These are phyloP conservation scores for Aspergillus quadrilineatus DNA, from an alignment of 2,329 filamentous ascomycete species.

Conservation along the genomic window DNA sequence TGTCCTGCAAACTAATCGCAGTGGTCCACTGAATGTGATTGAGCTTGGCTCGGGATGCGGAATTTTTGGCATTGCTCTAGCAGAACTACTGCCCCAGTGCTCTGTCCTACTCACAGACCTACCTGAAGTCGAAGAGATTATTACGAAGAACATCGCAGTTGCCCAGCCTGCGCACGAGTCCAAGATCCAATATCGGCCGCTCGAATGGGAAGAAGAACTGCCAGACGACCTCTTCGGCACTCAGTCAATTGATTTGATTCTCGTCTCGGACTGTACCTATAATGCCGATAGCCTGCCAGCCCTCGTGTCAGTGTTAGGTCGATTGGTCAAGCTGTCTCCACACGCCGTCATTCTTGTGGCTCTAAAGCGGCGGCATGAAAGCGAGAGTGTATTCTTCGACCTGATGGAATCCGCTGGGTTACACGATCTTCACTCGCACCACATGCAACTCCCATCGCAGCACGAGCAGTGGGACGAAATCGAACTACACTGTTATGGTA, in stretches of 20 bases:
- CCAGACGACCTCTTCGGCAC: constrained; percentile 40
- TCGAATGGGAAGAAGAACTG: constrained; percentile 64
- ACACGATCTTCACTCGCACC: constrained; percentile 29
- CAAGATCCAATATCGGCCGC: constrained; percentile 48
- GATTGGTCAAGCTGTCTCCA: constrained; percentile 50
- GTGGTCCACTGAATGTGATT: constrained; percentile 50
- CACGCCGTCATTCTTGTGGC: constrained; percentile 57
- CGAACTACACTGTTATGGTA: constrained; percentile 39
- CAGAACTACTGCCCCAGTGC: constrained; percentile 52
- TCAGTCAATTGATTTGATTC: constrained; percentile 55
- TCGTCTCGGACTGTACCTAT: constrained; percentile 72
- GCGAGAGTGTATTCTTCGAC: constrained; percentile 65
- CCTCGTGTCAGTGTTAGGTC: constrained; percentile 58
- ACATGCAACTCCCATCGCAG: constrained; percentile 38
- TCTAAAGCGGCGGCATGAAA: constrained; percentile 67
- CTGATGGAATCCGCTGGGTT: constrained; percentile 51
- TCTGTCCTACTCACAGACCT: constrained; percentile 65
- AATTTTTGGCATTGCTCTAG: constrained; percentile 65
- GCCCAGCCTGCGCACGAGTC: constrained; percentile 47
- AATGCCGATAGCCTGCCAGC: constrained; percentile 66
- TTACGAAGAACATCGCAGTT: constrained; percentile 54
- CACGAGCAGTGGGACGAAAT: constrained; percentile 38
- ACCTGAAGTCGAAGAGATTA: constrained; percentile 62
- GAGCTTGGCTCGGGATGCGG: constrained; percentile 70
- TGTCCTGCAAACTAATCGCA: constrained; percentile 29